A percentile compares a stretch with the other conserved stretches of the same genome.
These are phyloP conservation scores for Sutorius australiensis DNA, from an alignment of 768 basidiomycete species.

Conservation along the genomic window DNA sequence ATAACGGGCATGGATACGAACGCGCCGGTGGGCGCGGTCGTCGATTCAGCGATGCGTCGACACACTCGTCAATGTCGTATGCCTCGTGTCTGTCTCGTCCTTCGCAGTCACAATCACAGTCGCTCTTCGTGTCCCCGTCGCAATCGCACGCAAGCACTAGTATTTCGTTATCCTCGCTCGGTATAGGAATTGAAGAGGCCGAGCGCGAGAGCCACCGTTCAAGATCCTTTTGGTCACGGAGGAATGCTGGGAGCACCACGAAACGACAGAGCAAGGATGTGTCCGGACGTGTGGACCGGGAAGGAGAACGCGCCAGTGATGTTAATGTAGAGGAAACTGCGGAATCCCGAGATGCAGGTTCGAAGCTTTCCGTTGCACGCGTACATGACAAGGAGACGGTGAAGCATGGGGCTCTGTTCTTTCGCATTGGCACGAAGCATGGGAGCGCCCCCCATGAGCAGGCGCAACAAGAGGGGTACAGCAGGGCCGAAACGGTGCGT, in stretches of 20 bases:
- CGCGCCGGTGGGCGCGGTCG: constrained; percentile 1
- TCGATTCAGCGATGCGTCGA: constrained; percentile 21
- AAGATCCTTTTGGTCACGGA: constrained; percentile 18
- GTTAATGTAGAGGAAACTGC: not conserved
- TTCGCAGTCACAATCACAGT: constrained; percentile 18
- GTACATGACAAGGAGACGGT: constrained; percentile 22
- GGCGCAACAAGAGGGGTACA: constrained; percentile 20
- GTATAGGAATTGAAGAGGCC: constrained; percentile 22
- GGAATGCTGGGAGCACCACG: constrained; percentile 7
- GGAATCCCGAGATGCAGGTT: not conserved
- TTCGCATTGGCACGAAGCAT: constrained; percentile 23
- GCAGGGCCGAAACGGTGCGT: constrained; percentile 27
- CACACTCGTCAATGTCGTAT: constrained; percentile 16
- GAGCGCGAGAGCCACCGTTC: constrained; percentile 22
- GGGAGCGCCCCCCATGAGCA: not conserved
- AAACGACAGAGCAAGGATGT: constrained; percentile 9
- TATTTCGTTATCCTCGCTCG: constrained; percentile 20
- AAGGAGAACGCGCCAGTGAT: not conserved
- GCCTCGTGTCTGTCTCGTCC: constrained; percentile 21
- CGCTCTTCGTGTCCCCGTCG: constrained; percentile 13
- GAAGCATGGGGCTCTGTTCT: constrained; percentile 27
- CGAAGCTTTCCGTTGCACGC: not conserved
- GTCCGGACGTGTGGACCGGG: not conserved
- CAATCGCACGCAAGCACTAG: constrained; percentile 13
- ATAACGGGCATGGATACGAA: not conserved